A percentile compares a stretch with the other conserved stretches of the same genome.
Evolutionary conservation across 2,329 filamentous ascomycete species (phyloP).

Genomic region (Xylaria multiplex): DNA sequence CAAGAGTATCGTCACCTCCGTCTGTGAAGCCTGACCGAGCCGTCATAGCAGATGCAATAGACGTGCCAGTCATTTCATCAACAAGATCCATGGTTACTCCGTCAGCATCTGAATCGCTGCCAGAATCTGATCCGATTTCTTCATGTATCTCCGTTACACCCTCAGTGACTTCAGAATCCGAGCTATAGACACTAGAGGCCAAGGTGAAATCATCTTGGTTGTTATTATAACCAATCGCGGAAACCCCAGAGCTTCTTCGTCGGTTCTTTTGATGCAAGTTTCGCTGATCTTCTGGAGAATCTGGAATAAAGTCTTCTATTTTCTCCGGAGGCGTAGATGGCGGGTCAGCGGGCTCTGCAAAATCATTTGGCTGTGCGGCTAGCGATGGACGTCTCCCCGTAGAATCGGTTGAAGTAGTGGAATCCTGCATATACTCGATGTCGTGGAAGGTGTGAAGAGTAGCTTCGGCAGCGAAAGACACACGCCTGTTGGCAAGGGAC

Average conservation of each 20-base stretch:
- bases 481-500: slow-evolving; percentile 89
- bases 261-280: slow-evolving; percentile 70
- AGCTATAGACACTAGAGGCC: slow-evolving; percentile 83
- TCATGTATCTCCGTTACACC: slow-evolving; percentile 63
- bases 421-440: slow-evolving; percentile 87
- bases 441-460: slow-evolving; percentile 98
- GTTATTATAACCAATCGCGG: slow-evolving; percentile 71
- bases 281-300: slow-evolving; percentile 72
- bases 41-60: slow-evolving; percentile 69
- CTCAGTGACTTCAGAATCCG: slow-evolving; percentile 68
- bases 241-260: slow-evolving; percentile 73
- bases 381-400: slow-evolving; percentile 77
- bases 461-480: slow-evolving; percentile 96
- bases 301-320: slow-evolving; percentile 64
- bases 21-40: slow-evolving; percentile 62
- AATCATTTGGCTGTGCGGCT: slow-evolving; percentile 49
- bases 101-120: slow-evolving; percentile 70
- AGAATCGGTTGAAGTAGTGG: slow-evolving; percentile 81
- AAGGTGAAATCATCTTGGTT: slow-evolving; percentile 73
- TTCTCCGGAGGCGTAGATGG: slow-evolving; percentile 72
- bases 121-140: slow-evolving; percentile 58
- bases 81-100: slow-evolving; percentile 81
- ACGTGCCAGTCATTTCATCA: slow-evolving; percentile 78
- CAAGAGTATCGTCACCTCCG: slow-evolving; percentile 77
- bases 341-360: slow-evolving; percentile 62